phyloP scores from a whole-genome alignment of 208 protist species.

The Leishmania guyanensis region DNA sequence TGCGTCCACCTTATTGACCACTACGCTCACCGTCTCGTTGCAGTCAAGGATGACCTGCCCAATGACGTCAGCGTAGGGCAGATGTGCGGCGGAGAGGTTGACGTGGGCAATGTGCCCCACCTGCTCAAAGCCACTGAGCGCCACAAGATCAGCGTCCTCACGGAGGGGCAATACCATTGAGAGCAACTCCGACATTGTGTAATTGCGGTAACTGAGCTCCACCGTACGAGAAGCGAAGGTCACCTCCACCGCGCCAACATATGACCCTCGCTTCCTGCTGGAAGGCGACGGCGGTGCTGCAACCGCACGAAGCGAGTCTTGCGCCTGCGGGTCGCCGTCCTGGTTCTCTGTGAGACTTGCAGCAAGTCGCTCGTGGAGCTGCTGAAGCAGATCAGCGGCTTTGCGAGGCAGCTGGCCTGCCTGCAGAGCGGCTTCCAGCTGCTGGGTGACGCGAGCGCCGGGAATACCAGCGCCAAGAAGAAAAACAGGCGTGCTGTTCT shows the following conservation, averaged over 20 bases:
- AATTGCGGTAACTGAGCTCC: conserved; percentile 67
- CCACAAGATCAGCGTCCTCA: conserved; percentile 29
- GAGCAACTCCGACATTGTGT: conserved; percentile 86
- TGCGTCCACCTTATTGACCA: conserved; percentile 97
- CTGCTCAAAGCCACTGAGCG: conserved; percentile 86
- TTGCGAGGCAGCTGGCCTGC: not conserved
- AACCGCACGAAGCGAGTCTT: not conserved
- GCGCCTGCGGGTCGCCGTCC: not conserved
- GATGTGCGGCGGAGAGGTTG: conserved; percentile 93
- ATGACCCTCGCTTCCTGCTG: not conserved
- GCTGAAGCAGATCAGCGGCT: conserved; percentile 21
- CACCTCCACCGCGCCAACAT: conserved; percentile 20
- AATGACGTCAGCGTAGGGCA: conserved; percentile 93
- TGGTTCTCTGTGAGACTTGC: not conserved
- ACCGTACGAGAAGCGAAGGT: conserved; percentile 43
- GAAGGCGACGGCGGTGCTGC: not conserved
- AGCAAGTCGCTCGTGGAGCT: conserved; percentile 14
- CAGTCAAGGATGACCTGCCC: conserved; percentile 96
- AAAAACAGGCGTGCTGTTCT: conserved; percentile 5
- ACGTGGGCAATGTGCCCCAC: conserved; percentile 98
- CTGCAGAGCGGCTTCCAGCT: conserved; percentile 3
- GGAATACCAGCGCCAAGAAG: conserved; percentile 3
- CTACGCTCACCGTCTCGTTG: conserved; percentile 91
- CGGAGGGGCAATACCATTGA: conserved; percentile 35
- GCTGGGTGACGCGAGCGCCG: not conserved